A percentile compares a stretch with the other conserved stretches of the same genome.
These are phyloP conservation scores for Aureobasidium sp. DNA, from an alignment of 2,329 filamentous ascomycete genomes.

Conservation along the genomic window DNA sequence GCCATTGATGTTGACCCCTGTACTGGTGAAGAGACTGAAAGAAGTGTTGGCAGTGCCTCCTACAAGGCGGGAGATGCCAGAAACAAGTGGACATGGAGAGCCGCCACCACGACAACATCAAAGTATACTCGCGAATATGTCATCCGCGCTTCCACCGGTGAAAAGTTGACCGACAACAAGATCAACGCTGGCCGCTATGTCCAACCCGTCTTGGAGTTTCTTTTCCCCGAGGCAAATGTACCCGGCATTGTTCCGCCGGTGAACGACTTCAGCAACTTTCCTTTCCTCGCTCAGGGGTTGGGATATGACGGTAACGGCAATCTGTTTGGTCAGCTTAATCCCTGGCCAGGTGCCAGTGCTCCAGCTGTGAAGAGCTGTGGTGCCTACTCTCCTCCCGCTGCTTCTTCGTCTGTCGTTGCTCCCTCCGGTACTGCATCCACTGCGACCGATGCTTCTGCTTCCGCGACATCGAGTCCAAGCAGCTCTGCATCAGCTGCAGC, in stretches of 20 bases:
- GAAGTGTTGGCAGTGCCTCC: slow-evolving; percentile 30
- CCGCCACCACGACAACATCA: slow-evolving; percentile 24
- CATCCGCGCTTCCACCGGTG: slow-evolving; percentile 30
- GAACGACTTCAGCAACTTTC: slow-evolving; percentile 33
- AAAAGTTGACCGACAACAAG: slow-evolving; percentile 32
- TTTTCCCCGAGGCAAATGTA: slow-evolving; percentile 36
- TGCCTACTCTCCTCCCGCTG: slow-evolving; percentile 19
- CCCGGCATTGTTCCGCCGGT: slow-evolving; percentile 31
- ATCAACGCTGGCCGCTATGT: slow-evolving; percentile 38
- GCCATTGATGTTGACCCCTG: slow-evolving; percentile 40
- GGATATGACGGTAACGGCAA: slow-evolving; percentile 26
- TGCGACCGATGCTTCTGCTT: slow-evolving; percentile 22
- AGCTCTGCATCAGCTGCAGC: slow-evolving; percentile 17
- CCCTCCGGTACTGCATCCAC: slow-evolving; percentile 20
- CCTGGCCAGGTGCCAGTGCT: slow-evolving; percentile 30
- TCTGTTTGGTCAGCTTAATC: slow-evolving; percentile 34
- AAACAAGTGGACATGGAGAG: slow-evolving; percentile 36
- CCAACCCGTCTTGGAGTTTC: slow-evolving; percentile 38
- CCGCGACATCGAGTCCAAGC: slow-evolving; percentile 17
- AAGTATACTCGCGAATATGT: slow-evolving; percentile 38
- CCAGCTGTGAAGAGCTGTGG: slow-evolving; percentile 22
- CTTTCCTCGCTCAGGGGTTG: slow-evolving; percentile 27
- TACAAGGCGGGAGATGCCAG: slow-evolving; percentile 28
- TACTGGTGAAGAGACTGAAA: slow-evolving; percentile 34
- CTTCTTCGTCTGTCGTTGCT: slow-evolving; percentile 26